These are phyloP conservation scores for Debaryomycetaceae sp. DNA, from an alignment of 1,139 yeast genomes.

Conservation along the genomic window DNA sequence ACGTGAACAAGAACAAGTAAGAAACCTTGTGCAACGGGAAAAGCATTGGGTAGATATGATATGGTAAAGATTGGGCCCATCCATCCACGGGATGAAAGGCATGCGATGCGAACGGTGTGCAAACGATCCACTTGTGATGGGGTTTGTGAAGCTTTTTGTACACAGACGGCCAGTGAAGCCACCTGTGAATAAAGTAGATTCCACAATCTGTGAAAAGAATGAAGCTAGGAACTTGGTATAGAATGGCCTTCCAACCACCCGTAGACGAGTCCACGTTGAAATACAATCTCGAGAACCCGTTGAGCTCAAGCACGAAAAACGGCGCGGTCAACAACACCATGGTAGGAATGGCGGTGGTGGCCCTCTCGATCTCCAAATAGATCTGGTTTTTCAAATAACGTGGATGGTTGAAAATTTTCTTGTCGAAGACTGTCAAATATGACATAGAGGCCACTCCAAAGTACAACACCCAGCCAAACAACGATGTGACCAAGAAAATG, in stretches of 20 bases:
- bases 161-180: conserved; percentile 86
- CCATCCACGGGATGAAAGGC: conserved; percentile 99
- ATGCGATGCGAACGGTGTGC: conserved; percentile 97
- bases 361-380: conserved; percentile 74
- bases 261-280: conserved; percentile 58
- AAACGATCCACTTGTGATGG: conserved; percentile 99
- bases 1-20: conserved; percentile 75
- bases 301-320: conserved; percentile 80
- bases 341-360: conserved; percentile 74
- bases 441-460: conserved; percentile 72
- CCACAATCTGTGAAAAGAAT: conserved; percentile 91
- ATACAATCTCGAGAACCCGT: conserved; percentile 79
- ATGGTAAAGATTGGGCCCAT: conserved; percentile 86
- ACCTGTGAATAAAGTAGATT: conserved; percentile 85
- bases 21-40: conserved; percentile 90
- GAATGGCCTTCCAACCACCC: conserved; percentile 65
- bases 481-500: conserved; percentile 64
- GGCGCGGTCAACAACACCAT: conserved; percentile 89
- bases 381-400: conserved; percentile 92
- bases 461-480: conserved; percentile 84
- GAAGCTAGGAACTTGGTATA: conserved; percentile 70
- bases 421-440: conserved; percentile 77
- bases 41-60: conserved; percentile 83
- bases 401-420: conserved; percentile 89
- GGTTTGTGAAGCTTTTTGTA: conserved; percentile 91